Base-by-base conservation (phyloP, 2,329 filamentous ascomycete species). In the Graphilbum fragrans region DNA sequence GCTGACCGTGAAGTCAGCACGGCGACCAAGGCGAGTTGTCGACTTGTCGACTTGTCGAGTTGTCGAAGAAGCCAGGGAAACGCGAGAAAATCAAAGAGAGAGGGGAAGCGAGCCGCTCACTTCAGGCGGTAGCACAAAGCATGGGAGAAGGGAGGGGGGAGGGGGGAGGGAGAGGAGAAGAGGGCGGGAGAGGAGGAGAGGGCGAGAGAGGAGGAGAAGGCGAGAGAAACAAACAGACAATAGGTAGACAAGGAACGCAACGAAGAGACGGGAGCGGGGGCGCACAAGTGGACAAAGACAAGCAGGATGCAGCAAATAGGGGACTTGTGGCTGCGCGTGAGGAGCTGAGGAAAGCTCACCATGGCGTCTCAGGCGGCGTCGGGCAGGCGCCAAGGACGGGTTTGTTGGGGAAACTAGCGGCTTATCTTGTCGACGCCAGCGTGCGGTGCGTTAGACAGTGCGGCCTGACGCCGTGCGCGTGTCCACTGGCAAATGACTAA, bases 341-440 rank as follows among this genome's bases (percentile, higher is more conserved):
- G n/a, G n/a, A n/a, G n/a, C n/a, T n/a, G n/a, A n/a, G n/a, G n/a
- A n/a, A n/a, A n/a, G n/a, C n/a, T n/a, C n/a, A n/a, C n/a, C n/a
- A n/a, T n/a, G n/a, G n/a, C n/a, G n/a, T n/a, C n/a, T n/a, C n/a
- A n/a, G n/a, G n/a, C n/a, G n/a, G n/a, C n/a, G n/a, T n/a, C n/a
- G n/a, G n/a, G n/a, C n/a, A n/a, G n/a, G n/a, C n/a, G n/a, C n/a
- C n/a, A n/a, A n/a, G n/a, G n/a, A n/a, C n/a, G n/a, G n/a, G n/a
- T n/a, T n/a, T n/a, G n/a, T 41, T 40, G 46, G 42, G 39, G 35
- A 46, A 45, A 11, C 10, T 5, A 18, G 32, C 32, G 8, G 8
- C 5, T 35, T 35, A 35, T 35, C 33, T 35, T 35, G 20, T 35
- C 33, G 6, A 4, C 34, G 34, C 17, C 35, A 25, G 35, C 20